Evolutionary conservation across 2,329 filamentous ascomycete species (phyloP), one percentile per base, ranked within the genome.

Genomic region (Teratosphaeria viscida): DNA sequence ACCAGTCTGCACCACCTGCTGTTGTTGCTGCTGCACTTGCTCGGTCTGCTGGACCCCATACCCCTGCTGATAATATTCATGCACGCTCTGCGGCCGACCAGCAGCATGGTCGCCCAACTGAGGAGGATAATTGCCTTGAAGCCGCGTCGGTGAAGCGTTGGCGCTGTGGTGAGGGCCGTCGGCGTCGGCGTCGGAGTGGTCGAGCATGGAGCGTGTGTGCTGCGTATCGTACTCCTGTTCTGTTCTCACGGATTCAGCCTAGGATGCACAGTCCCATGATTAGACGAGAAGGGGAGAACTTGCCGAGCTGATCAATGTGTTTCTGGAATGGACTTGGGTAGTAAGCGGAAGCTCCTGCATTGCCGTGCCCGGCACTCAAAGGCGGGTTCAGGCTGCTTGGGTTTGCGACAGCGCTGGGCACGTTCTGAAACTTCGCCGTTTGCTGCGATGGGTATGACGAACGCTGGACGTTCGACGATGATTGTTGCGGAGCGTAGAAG

Each of bases 261-360:
- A 84, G 81, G 80, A 85, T 80, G 80, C 81, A 85, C 73, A 83
- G 79, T 77, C 82, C 81, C 43, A 49, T 26, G 78, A 81, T 80
- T 70, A 64, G 71, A 76, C 68, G 72, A 72, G 75, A 77, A 76
- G 75, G 79, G 80, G 82, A 75, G 71, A 82, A 81, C 91, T 89
- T 90, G 88, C 92, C 92, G 75, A 97, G 85, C 80, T 96, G 90
- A 75, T 95, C 89, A 76, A 95, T 92, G 74, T 96, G 92, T 74
- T 89, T 94, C 72, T 95, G 90, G 76, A 95, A 96, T 19, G 89
- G 88, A 60, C 90, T 88, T 56, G 89, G 85, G 72, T 95, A 96
- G 76, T 88, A 95, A 57, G 76, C 74, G 19, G 78, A 76, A 49
- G 80, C 65, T 67, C 63, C 68, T 71, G 43, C 70, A 34, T 70